Evolutionary conservation across 352 stramenopile genomes (phyloP).

Genomic region (Phytophthora hibernalis): DNA sequence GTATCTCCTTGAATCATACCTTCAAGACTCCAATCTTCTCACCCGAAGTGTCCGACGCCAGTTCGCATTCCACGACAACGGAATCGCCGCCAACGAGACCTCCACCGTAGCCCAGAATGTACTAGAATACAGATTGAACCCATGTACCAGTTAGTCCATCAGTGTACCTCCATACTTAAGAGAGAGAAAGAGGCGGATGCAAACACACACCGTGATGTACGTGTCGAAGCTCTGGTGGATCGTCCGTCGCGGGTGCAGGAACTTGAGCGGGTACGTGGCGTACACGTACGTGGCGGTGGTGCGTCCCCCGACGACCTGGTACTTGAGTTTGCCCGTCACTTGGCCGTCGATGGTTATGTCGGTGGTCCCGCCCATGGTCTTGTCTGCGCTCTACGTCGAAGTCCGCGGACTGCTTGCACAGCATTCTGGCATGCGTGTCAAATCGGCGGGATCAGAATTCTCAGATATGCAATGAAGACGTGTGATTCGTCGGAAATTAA

Average conservation of each 20-base stretch:
- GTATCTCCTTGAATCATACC: not conserved
- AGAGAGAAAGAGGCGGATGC: not conserved
- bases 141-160: constrained; percentile 1
- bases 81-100: constrained; percentile 82
- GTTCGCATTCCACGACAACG: constrained; percentile 65
- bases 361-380: constrained; percentile 9
- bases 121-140: constrained; percentile 46
- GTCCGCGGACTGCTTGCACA: not conserved
- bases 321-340: constrained; percentile 63
- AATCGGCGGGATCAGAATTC: constrained; percentile 25
- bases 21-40: not conserved
- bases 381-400: not conserved
- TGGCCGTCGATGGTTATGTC: not conserved
- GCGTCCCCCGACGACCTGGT: constrained; percentile 68
- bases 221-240: constrained; percentile 74
- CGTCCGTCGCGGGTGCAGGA: constrained; percentile 75
- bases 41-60: constrained; percentile 61
- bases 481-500: constrained; percentile 12
- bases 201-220: constrained; percentile 70
- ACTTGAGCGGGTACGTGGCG: constrained; percentile 89
- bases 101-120: constrained; percentile 85
- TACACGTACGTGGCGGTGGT: constrained; percentile 79
- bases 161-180: not conserved
- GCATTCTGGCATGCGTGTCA: constrained; percentile 22
- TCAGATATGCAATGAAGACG: constrained; percentile 18